Percentiles rank a stretch among this genome's conserved stretches.
These are phyloP conservation scores for Penicillium sp. DNA, from an alignment of 2,329 filamentous ascomycete genomes.

Conservation along the genomic window DNA sequence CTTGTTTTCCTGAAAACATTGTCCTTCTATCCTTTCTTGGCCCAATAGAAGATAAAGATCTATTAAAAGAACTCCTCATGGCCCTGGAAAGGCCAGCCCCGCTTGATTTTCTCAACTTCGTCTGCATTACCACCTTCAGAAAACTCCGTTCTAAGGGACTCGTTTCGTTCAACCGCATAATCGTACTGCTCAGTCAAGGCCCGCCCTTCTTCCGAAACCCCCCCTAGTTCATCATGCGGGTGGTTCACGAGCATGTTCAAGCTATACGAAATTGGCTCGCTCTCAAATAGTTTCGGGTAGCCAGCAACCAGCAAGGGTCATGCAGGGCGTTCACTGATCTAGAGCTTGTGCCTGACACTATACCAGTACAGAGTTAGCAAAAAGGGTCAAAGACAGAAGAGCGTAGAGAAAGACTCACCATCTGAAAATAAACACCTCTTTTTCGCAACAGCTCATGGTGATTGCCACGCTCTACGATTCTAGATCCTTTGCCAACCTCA, in stretches of 20 bases:
- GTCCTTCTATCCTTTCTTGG: too few relatives aligned
- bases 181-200: conserved; percentile 7
- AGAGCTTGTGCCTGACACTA: too few relatives aligned
- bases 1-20: too few relatives aligned
- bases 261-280: conserved; percentile 22
- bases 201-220: conserved; percentile 21
- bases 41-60: too few relatives aligned
- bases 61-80: conserved; percentile 12
- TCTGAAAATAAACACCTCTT: background rate
- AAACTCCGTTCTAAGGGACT: conserved; percentile 8
- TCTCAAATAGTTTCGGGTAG: too few relatives aligned
- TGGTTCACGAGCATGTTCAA: conserved; percentile 20
- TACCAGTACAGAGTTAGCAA: too few relatives aligned
- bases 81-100: conserved; percentile 17
- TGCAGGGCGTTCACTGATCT: too few relatives aligned
- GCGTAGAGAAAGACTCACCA: too few relatives aligned
- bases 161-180: conserved; percentile 6
- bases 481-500: background rate
- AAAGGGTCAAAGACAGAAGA: too few relatives aligned
- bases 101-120: conserved; percentile 11
- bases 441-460: background rate
- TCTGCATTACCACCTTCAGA: conserved; percentile 4
- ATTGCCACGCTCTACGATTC: background rate
- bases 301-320: too few relatives aligned
- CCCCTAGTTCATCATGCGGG: conserved; percentile 20